Conservation (phyloP, 139 green algal species). For the Volvox reticuliferus region DNA sequence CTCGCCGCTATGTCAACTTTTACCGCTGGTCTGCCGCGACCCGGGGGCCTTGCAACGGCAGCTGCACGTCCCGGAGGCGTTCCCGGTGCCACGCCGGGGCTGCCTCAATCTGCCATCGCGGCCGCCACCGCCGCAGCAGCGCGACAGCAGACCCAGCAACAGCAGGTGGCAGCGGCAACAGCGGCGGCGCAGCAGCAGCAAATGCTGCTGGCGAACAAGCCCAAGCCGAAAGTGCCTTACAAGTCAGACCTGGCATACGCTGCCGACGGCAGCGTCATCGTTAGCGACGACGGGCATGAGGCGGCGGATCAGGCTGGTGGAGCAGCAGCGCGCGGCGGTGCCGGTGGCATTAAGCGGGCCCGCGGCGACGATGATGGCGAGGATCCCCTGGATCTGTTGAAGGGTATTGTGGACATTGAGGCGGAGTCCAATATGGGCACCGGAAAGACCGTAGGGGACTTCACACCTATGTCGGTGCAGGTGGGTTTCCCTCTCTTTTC, state of each 20-base stretch:
- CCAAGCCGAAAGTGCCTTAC: slow-evolving; percentile 4
- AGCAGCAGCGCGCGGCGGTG: background rate
- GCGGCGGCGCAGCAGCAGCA: background rate
- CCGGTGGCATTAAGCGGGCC: background rate
- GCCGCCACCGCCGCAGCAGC: background rate
- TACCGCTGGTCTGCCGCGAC: background rate
- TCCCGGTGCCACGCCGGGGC: background rate
- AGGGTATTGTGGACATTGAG: slow-evolving; percentile 38
- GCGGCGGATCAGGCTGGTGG: background rate
- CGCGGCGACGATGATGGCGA: slow-evolving; percentile 36
- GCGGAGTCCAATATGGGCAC: background rate
- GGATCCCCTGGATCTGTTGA: slow-evolving; percentile 1
- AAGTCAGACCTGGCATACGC: slow-evolving; percentile 25
- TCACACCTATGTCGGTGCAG: slow-evolving; percentile 33
- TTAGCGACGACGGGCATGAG: slow-evolving; percentile 4
- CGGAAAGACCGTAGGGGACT: slow-evolving; percentile 15
- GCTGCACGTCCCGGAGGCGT: background rate
- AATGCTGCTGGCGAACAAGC: background rate
- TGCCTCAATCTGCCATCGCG: background rate
- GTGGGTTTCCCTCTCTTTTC: background rate
- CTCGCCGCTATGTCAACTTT: background rate
- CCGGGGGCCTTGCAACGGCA: background rate
- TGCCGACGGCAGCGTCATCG: slow-evolving; percentile 30
- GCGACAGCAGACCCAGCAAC: background rate
- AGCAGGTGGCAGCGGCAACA: background rate